phyloP scores from a whole-genome alignment of 2,329 filamentous ascomycete genomes.

The Huntiella omanensis region DNA sequence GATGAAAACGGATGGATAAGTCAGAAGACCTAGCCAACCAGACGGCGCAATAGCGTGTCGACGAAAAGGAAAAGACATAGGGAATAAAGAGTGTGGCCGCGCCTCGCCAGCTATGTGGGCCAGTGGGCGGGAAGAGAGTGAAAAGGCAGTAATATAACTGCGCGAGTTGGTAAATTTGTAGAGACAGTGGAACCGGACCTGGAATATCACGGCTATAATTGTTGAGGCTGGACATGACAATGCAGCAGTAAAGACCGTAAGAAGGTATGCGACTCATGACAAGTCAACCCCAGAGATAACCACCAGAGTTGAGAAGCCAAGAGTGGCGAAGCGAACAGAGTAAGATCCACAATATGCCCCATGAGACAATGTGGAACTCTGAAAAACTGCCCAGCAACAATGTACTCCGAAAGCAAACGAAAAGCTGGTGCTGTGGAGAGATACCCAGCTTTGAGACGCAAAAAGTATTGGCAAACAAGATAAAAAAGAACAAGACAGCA shows the following conservation, averaged over 20 bases:
- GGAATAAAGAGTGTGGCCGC: not conserved
- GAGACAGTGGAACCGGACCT: not conserved
- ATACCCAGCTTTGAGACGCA: not conserved
- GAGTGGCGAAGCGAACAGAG: not conserved
- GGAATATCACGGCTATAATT: not conserved
- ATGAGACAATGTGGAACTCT: slow-evolving; percentile 2
- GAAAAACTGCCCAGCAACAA: not conserved
- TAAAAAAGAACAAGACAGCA: not conserved
- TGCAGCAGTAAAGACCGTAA: slow-evolving; percentile 5
- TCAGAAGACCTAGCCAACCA: not conserved
- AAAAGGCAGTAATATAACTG: not conserved
- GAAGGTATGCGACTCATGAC: not conserved
- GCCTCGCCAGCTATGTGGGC: too few relatives aligned
- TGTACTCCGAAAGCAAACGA: not conserved
- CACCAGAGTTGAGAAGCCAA: not conserved
- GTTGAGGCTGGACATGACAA: slow-evolving; percentile 3
- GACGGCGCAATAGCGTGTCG: not conserved
- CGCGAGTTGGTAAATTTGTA: not conserved
- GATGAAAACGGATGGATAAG: not conserved
- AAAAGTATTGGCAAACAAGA: not conserved
- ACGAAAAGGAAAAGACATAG: not conserved
- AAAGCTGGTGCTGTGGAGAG: not conserved
- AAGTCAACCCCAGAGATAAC: not conserved
- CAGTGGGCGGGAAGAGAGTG: not conserved
- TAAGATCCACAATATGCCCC: not conserved